Base-by-base conservation (phyloP, 306 rosid species). In the Casuarina equisetifolia region DNA sequence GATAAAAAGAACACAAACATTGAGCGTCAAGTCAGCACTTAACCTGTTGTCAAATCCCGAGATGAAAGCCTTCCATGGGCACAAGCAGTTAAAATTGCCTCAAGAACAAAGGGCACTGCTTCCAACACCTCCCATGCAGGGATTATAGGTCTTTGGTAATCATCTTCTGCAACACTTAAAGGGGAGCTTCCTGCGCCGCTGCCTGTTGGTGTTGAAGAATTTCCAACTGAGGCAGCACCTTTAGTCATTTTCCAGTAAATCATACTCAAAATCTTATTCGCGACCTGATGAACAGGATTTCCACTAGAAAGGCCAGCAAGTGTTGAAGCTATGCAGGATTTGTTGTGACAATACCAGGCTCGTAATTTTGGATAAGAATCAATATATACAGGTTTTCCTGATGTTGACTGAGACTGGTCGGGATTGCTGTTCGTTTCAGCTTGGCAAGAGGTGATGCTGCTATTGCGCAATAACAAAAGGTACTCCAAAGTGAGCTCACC, bases 61-160 rank as follows among this genome's bases (percentile, higher is more conserved):
- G 97, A 87, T 76, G 95, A 90, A 84, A 92, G 85, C 82, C 89
- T 84, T 74, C 95, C 95, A 84, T 92, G 89, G 80, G 86, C 91
- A 74, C 93, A 92, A 66, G 97, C 91, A 84, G 89, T 90, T 78
- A 90, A 84, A 82, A 88, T 85, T 80, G 93, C 86, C 74, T 90
- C 94, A 59, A 92, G 90, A 75, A 90, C 97, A 78, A 79, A 85
- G 58, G 97, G 97, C 79, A 90, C 76, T 70, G 93, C 90, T 88
- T 90, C 95, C 75, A 92, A 82, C 59, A 92, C 77, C 84, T 92
- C 93, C 97, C 97, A 92, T 32, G 91, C 89, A 76, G 95, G 86
- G 80, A 92, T 88, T 76, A 84, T 54, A 4, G 90, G 93, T 70
- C 89, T 88, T 86, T 84, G 89, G 49, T 68, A 80, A 76, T 77